phyloP scores from a whole-genome alignment of 2,329 filamentous ascomycete species.

The Neoascochyta sp. region DNA sequence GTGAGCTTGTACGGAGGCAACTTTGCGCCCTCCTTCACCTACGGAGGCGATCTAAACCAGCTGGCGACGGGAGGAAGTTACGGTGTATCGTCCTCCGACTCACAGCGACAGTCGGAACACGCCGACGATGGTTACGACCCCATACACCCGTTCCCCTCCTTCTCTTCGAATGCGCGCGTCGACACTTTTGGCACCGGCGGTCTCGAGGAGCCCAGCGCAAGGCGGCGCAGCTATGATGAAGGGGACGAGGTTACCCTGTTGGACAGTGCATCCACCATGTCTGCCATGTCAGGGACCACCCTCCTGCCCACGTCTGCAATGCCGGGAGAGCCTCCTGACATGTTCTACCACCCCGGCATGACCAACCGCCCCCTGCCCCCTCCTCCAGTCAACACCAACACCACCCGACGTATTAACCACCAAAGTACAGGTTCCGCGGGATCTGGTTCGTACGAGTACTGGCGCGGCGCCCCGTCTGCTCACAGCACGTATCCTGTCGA shows the following conservation, averaged over 20 bases:
- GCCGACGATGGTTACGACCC: slow-evolving; percentile 45
- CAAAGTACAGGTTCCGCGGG: slow-evolving; percentile 30
- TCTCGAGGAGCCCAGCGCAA: slow-evolving; percentile 65
- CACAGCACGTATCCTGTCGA: slow-evolving; percentile 32
- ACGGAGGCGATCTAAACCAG: slow-evolving; percentile 52
- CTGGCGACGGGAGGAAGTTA: slow-evolving; percentile 40
- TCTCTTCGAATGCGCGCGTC: slow-evolving; percentile 63
- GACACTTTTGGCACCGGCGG: slow-evolving; percentile 91
- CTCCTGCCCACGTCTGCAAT: slow-evolving; percentile 32
- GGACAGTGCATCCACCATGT: slow-evolving; percentile 29
- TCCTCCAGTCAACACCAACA: slow-evolving; percentile 57
- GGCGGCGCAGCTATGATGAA: slow-evolving; percentile 86
- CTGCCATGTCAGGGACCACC: slow-evolving; percentile 26
- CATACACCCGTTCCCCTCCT: slow-evolving; percentile 56
- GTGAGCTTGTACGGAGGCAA: slow-evolving; percentile 71
- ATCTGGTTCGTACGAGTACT: slow-evolving; percentile 47
- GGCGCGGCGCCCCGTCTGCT: slow-evolving; percentile 32
- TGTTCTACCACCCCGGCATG: slow-evolving; percentile 90
- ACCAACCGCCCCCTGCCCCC: slow-evolving; percentile 58
- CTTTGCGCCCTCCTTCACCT: slow-evolving; percentile 59
- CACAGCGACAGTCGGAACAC: slow-evolving; percentile 44
- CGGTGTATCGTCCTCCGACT: slow-evolving; percentile 44
- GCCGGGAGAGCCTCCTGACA: slow-evolving; percentile 68
- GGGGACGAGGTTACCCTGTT: slow-evolving; percentile 67
- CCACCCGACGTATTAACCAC: slow-evolving; percentile 43